Base-by-base conservation (phyloP, 129 eudicot species). In the Logfia minima region DNA sequence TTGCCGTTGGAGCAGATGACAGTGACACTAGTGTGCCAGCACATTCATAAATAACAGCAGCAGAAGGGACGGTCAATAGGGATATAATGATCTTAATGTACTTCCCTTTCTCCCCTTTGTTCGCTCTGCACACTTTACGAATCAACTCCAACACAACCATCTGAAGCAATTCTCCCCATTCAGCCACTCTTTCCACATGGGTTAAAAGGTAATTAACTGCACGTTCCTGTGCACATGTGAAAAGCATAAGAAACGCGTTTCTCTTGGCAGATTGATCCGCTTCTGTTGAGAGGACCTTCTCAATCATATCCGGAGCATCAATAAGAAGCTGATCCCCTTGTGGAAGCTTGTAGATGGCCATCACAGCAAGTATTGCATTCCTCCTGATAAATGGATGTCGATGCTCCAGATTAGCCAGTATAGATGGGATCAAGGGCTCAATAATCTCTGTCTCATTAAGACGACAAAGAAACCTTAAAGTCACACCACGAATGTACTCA, bases 161-260 rank as follows among this genome's bases (percentile, higher is more conserved):
- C 80, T 94, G 98, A 48, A 94, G 88, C 73, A 86, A 83, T 32
- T 91, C 97, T 52, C 97, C 98, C 98, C 97, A 94, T 45, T 94
- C 98, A 74, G 88, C 58, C 53, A 94, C 95, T 70, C 85, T 81
- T 61, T 94, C 97, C 32, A 91, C 95, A 81, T 94, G 85, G 71
- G 87, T 86, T 75, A 94, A 74, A 39, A 94, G 97, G 80, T 89
- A 94, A 77, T 87, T 91, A 64, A 94, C 85, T 7, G 98, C 98
- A 65, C 92, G 92, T 8, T 94, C 98, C 75, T 94, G 97, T 43
- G 93, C 91, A 83, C 96, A 94, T 35, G 89, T 87, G 81, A 89
- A 94, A 72, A 94, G 96, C 98, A 94, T 94, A 55, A 94, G 91
- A 88, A 94, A 94, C 0, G 98, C 98, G 81, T 91, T 89, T 82